Base-by-base conservation (phyloP, 768 basidiomycete genomes). In the Hygrocybe coccinea region DNA sequence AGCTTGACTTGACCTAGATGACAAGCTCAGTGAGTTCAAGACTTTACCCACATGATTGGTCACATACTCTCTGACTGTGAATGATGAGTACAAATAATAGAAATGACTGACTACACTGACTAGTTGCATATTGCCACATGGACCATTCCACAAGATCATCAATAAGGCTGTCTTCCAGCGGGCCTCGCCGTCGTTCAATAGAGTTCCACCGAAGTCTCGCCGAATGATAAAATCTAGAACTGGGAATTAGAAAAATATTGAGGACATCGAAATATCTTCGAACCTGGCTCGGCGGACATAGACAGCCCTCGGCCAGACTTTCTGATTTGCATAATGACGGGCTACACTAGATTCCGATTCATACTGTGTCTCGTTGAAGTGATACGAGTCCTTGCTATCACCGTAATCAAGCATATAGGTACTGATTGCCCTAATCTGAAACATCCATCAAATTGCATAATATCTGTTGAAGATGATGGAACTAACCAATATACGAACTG, bases 401-500 rank as follows among this genome's bases (percentile, higher is more conserved):
- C 86, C 87, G 62, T 89, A 89, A 43, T 88, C 84, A 38, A 89
- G 71, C 77, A 90, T 71, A 64, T 84, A 87, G 3, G 84, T 85
- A 36, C 84, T 79, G 50, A 90, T 82, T 9, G 84, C 84, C 46
- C 80, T 76, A 46, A 89, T 75, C 85, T 88, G 45, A 47, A 22
- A 57, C 52, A 15, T 29, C 6, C 46, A 25, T 44, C 33, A 41
- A 19, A 8, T 45, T 56, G 50, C 21, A 56, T 22, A 19, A 24
- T 39, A 44, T 12, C 24, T 5, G 21, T 8, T 33, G 17, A 19
- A 29, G 7, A 25, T 19, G 45, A 52, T 29, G 25, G 17, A 14
- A 70, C 81, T 54, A 60, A 87, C 88, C 55, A 90, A 73, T 66
- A 83, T 80, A 60, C 86, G 80, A 15, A 91, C 86, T 5, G 86